Evolutionary conservation across 2,329 filamentous ascomycete genomes (phyloP), one percentile per base, ranked within the genome.

Genomic region (Coniosporium tulheliwenetii): DNA sequence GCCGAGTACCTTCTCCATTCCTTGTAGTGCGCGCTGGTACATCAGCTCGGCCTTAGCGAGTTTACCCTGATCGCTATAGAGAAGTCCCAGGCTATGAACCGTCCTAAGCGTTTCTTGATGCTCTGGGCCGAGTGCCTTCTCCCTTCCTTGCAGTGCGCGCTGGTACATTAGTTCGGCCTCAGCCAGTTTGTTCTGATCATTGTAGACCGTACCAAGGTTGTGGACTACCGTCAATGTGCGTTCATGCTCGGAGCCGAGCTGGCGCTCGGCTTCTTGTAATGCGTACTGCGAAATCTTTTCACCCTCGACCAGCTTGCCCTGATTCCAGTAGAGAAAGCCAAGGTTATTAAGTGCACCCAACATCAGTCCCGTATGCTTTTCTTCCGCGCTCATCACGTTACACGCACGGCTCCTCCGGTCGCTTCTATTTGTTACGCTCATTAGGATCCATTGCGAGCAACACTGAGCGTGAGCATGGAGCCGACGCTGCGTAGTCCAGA

Each of bases 11-110:
- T 46, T 40, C 44, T 50, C 44, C 2, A 34, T 36, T 12, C 48
- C 47, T 47, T 39, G 31, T 41, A 50, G 45, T 43, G 47, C 48
- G 32, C 42, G 45, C 32, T 37, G 13, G 40, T 37, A 33, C 41
- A 41, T 43, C 26, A 14, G 12, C 19, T 43, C 39, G 26, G 29
- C 19, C 35, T 43, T 34, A 13, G 13, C 32, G 12, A 40, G 39
- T 31, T 40, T 40, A 31, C 39, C 32, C 16, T 40, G 30, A 30
- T 15, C 9, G 2, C 5, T 8, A 34, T 40, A 40, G 26, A 40
- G 30, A 2, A 36, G 3, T 30, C 32, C 37, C 10, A 42, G 30
- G 26, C 39, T 42, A 8, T 42, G 12, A 13, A 39, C 35, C 9
- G 16, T 7, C 2, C 30, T 41, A 19, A 40, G 30, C 29, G 39